Base-by-base conservation (phyloP, 1,284 basidiomycete species). In the Marasmius sp. region DNA sequence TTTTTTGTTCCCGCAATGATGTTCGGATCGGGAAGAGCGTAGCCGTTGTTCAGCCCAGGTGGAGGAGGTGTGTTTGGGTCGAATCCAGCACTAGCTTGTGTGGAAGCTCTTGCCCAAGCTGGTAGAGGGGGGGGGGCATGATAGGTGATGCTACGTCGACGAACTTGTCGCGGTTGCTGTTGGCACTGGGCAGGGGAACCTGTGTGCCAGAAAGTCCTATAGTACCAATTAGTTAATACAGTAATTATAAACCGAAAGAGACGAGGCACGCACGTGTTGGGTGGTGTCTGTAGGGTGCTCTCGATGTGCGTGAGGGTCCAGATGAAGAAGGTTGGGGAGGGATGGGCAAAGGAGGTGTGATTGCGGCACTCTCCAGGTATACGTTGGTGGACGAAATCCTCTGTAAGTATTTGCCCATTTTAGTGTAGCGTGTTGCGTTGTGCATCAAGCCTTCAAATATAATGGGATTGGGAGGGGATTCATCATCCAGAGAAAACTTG, bases 11-110 rank as follows among this genome's bases (percentile, higher is more conserved):
- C 43, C 3, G 57, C 57, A 20, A 58, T 58, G 10, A 58, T 36
- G 33, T 48, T 49, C 20, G 57, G 45, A n/a, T 58, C 45, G n/a
- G 57, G 57, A 16, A 58, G 18, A 6, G 57, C 57, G 14, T 49
- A 58, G 14, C 57, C 57, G 33, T 36, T 43, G 12, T 58, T 22
- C 14, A 27, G 3, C 12, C 41, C 41, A 6, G 11, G 11, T 3
- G 41, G 41, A 43, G 41, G 41, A 43, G 3, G 41, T 3, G 6
- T 43, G 41, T 43, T 43, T 6, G 41, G 41, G n/a, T 43, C n/a
- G 41, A 43, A 43, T 12, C 12, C 11, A 43, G 41, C 6, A 6
- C 41, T 6, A n/a, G 41, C 41, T n/a, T 43, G 41, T 6, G 9
- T 3, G 20, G 14, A 20, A 50, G 48, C 48, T 20, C 20, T 22